Base-by-base conservation (phyloP, 2,329 filamentous ascomycete genomes). In the Fusarium sp. region DNA sequence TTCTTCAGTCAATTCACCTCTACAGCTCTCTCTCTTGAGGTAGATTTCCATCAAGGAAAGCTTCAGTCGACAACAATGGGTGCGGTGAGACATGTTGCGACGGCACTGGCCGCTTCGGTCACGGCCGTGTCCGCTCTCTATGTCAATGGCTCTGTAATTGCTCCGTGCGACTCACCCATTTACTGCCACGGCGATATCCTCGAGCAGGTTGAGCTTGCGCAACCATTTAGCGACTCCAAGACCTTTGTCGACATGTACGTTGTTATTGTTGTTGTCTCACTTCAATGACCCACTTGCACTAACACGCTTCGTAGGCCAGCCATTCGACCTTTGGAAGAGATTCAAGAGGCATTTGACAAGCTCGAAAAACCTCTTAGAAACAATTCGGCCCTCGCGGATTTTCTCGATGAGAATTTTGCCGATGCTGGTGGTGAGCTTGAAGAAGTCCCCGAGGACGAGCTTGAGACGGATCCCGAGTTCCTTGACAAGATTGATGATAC, bases 211-310 rank as follows among this genome's bases (percentile, higher is more conserved):
- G 87, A 93, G 82, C 83, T 92, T 11, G 91, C 91, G 3, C 84
- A 83, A 27, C 91, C 91, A 1, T 93, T 92, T 73, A 81, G 84
- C 16, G 91, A 93, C 81, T 92, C 90, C 68, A 93, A 93, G 85
- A 92, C 90, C 1, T 93, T 92, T 78, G 91, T 93, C 49, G 91
- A 93, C 78, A 90, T 92, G 89, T 90, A 83, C 82, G 84, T 81
- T 24, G 5, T 24, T 17, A n/a, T n/a, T 24, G 24, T 24, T 24
- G 24, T 24, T 33, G 8, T 7, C 14, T n/a, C 20, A 17, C 20
- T 24, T 5, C n/a, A 31, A 8, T 9, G 12, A 14, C 55, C 61
- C 17, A 27, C 61, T 31, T 44, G 22, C 61, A 59, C 42, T 71
- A 66, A 69, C 61, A 42, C 38, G 6, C 5, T 11, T 11, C 24